phyloP scores from a whole-genome alignment of 78 protist genomes.

The Salpingoeca rosetta region DNA sequence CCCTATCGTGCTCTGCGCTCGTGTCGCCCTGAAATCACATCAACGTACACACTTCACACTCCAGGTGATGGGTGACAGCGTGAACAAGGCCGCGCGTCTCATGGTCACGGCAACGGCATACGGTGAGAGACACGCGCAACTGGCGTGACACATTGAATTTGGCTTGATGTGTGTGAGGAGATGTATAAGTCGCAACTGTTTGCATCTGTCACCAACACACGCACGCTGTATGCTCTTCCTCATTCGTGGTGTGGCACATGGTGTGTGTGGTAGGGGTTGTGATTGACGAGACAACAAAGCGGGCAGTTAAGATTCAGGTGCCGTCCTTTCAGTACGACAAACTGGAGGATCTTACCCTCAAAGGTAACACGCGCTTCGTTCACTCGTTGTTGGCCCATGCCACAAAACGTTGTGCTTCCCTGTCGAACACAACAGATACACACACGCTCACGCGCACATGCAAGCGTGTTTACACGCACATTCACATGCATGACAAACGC shows the following conservation, averaged over 20 bases:
- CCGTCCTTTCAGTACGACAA: background rate
- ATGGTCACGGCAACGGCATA: background rate
- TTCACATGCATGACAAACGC: no score
- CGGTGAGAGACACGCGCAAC: background rate
- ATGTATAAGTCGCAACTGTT: background rate
- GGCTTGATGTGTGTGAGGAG: background rate
- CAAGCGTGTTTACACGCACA: no score
- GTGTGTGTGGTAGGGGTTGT: background rate
- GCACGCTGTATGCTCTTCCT: no score
- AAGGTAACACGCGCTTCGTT: background rate
- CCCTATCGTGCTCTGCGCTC: no score
- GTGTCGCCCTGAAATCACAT: no score
- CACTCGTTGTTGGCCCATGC: no score
- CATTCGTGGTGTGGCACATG: background rate
- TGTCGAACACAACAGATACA: no score
- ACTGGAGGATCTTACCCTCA: background rate
- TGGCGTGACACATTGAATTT: no score
- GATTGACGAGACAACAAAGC: background rate
- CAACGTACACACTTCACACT: no score
- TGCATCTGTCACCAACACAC: background rate
- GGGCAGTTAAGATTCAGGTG: background rate
- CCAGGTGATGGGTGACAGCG: constrained; percentile 13
- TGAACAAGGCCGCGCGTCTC: constrained; percentile 24
- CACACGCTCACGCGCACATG: no score
- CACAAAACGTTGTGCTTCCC: no score